These are phyloP conservation scores for Phialocephala subalpina DNA, from an alignment of 2,329 filamentous ascomycete genomes.

Conservation along the genomic window DNA sequence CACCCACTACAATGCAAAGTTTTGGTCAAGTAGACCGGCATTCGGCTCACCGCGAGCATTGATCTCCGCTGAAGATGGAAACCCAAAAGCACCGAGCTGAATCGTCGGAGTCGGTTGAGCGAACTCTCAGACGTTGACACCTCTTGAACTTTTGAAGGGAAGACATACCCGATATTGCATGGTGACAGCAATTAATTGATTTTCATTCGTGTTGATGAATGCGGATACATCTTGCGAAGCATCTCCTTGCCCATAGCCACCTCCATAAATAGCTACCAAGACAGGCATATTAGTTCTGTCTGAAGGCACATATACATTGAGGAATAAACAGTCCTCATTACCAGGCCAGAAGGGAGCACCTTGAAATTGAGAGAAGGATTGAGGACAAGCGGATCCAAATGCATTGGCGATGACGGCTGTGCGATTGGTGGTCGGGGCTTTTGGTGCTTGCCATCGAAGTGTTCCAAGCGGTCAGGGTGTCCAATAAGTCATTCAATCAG, in stretches of 20 bases:
- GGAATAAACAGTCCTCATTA: background rate
- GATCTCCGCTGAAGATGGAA: slow-evolving; percentile 1
- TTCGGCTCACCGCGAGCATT: background rate
- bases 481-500: no score
- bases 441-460: slow-evolving; percentile 8
- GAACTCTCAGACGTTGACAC: background rate
- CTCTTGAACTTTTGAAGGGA: background rate
- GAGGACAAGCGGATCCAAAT: slow-evolving; percentile 2
- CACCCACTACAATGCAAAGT: background rate
- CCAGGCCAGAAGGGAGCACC: slow-evolving; percentile 12
- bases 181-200: background rate
- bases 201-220: background rate
- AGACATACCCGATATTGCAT: background rate
- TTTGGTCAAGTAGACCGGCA: background rate
- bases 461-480: no score
- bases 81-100: background rate
- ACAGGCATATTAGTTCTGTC: background rate
- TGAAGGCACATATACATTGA: slow-evolving; percentile 1
- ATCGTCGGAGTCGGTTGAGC: background rate
- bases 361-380: slow-evolving; percentile 14
- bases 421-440: background rate
- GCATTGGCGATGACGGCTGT: background rate
- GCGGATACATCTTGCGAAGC: background rate
- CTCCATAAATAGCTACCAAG: background rate
- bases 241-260: slow-evolving; percentile 3